These are phyloP conservation scores for Dioszegia hungarica DNA, from an alignment of 768 basidiomycete species.

Conservation along the genomic window DNA sequence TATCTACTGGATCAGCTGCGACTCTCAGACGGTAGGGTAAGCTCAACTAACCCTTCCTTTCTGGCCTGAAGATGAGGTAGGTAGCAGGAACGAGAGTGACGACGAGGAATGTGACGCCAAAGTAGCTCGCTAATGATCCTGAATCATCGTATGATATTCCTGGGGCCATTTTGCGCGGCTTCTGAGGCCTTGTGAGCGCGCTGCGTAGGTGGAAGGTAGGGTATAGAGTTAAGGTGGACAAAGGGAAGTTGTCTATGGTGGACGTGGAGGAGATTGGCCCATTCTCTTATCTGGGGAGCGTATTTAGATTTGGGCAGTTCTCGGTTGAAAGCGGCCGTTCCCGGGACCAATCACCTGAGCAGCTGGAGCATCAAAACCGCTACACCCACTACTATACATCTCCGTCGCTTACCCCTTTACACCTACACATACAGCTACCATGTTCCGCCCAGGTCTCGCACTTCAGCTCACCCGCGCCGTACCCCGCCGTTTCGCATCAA, in stretches of 20 bases:
- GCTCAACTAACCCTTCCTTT: conserved; percentile 54
- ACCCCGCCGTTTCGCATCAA: conserved; percentile 6
- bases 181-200: not conserved
- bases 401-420: not conserved
- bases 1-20: conserved; percentile 51
- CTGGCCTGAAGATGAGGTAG: conserved; percentile 47
- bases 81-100: conserved; percentile 77
- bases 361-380: no score
- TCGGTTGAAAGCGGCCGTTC: not conserved
- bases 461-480: conserved; percentile 1
- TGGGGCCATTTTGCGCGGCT: conserved; percentile 23
- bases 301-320: not conserved
- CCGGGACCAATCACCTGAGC: conserved; percentile 5
- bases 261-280: not conserved
- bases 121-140: conserved; percentile 58
- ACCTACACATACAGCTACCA: not conserved
- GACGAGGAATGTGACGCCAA: conserved; percentile 81
- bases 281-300: not conserved
- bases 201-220: no score
- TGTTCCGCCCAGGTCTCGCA: conserved; percentile 21
- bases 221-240: no score
- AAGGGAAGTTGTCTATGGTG: not conserved
- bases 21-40: not conserved
- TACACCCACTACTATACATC: not conserved
- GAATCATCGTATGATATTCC: conserved; percentile 51